phyloP scores from a whole-genome alignment of 768 basidiomycete species.

The Cyathus striatus region DNA sequence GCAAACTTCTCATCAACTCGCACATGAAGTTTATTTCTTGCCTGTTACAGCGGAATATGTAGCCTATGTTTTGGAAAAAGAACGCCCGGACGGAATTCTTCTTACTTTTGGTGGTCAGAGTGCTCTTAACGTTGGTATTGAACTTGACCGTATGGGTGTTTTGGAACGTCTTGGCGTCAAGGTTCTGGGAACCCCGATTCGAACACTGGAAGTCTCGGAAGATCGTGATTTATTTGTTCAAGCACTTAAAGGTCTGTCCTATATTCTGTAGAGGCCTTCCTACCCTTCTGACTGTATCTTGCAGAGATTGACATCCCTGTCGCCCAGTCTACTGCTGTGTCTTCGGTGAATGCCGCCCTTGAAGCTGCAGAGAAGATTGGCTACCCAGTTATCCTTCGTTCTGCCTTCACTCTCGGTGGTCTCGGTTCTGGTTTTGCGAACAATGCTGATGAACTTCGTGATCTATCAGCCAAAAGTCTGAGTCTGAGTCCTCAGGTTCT shows the following conservation, averaged over 20 bases:
- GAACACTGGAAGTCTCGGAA: conserved; percentile 93
- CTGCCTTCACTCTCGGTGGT: conserved; percentile 96
- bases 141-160: conserved; percentile 94
- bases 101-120: conserved; percentile 98
- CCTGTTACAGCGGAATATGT: conserved; percentile 97
- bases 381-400: conserved; percentile 95
- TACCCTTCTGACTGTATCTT: conserved; percentile 6
- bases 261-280: conserved; percentile 1
- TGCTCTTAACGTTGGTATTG: conserved; percentile 96
- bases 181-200: conserved; percentile 93
- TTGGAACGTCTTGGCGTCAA: conserved; percentile 88
- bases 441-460: conserved; percentile 89
- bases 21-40: conserved; percentile 95
- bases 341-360: conserved; percentile 90
- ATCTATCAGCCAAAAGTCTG: conserved; percentile 88
- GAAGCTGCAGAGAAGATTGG: conserved; percentile 88
- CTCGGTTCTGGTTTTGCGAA: conserved; percentile 98
- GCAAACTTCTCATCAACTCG: conserved; percentile 97
- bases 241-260: conserved; percentile 80
- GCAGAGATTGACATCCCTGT: conserved; percentile 97
- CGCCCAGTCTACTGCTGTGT: conserved; percentile 93
- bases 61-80: conserved; percentile 97
- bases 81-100: conserved; percentile 94
- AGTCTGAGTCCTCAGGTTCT: conserved; percentile 92
- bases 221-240: conserved; percentile 95